Base-by-base conservation (phyloP, 129 eudicot genomes). In the Gnaphalium uliginosum region DNA sequence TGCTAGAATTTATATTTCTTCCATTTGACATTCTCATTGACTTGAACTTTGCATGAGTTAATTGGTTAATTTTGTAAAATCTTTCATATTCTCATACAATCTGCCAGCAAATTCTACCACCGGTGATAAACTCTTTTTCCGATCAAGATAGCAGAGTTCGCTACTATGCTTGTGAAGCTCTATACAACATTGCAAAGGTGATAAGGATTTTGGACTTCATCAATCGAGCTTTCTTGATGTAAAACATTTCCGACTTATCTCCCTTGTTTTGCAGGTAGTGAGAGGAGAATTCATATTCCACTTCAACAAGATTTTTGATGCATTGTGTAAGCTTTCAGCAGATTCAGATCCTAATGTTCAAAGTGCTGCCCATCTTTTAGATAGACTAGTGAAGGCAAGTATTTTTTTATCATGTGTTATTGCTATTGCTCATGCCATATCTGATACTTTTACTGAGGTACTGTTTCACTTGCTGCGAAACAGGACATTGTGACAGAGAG, bases 141-240 rank as follows among this genome's bases (percentile, higher is more conserved):
- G 99, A 94, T 72, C 96, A 86, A 86, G 98, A 93, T 84, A 85
- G 97, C 79, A 88, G 97, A 84, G 98, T 93, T 82, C 96, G 97
- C 15, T 93, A 93, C 66, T 90, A 93, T 86, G 98, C 98, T 56
- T 93, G 98, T 87, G 98, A 93, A 83, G 97, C 98, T 71, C 85
- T 93, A 74, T 93, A 93, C 82, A 93, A 93, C 84, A 93, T 93
- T 81, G 98, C 97, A n/a, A 93, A 93, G 97, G 98, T 93, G 86
- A 83, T 81, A 8, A 51, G 65, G 48, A 58, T 61, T 17, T 48
- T 23, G 22, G 14, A 50, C 62, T 61, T 58, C 57, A 13, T 78
- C 58, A 21, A 27, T 68, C 41, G 14, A 68, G 24, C 33, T 32
- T 21, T 80, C 27, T 66, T 76, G 39, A 26, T 68, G 35, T 62